Conservation (phyloP, 345 rosid genomes). For the Pugionium dolabratum region DNA sequence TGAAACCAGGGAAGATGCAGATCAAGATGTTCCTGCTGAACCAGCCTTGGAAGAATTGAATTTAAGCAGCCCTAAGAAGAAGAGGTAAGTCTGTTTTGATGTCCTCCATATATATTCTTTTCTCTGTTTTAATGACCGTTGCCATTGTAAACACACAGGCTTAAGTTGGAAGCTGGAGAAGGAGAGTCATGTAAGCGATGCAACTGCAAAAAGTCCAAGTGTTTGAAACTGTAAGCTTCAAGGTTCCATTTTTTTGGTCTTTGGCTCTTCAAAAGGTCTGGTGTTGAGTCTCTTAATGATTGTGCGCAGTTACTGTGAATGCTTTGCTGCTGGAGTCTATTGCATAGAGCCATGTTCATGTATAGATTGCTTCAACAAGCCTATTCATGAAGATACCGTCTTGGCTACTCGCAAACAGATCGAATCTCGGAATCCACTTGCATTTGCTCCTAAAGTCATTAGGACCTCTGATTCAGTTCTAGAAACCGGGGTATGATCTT, state of each 20-base stretch:
- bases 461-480: conserved; percentile 55
- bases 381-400: conserved; percentile 88
- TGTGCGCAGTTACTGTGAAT: conserved; percentile 57
- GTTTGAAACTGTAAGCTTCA: conserved; percentile 93
- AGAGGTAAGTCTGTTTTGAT: conserved; percentile 51
- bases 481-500: conserved; percentile 60
- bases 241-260: not conserved
- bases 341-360: conserved; percentile 95
- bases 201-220: conserved; percentile 93
- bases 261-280: not conserved
- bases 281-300: conserved; percentile 20
- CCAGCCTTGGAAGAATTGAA: conserved; percentile 56
- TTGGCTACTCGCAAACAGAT: conserved; percentile 95
- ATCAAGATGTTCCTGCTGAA: conserved; percentile 27
- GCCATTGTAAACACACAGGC: conserved; percentile 47
- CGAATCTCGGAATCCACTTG: conserved; percentile 95
- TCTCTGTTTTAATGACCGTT: not conserved
- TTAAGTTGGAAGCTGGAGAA: conserved; percentile 67
- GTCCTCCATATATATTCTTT: conserved; percentile 3
- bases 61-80: conserved; percentile 78
- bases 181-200: conserved; percentile 82
- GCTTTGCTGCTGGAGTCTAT: conserved; percentile 97
- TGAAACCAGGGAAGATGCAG: conserved; percentile 45
- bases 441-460: conserved; percentile 98
- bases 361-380: conserved; percentile 93